phyloP scores from a whole-genome alignment of 176 grass and related monocot species.

The Aegilops tauschii region DNA sequence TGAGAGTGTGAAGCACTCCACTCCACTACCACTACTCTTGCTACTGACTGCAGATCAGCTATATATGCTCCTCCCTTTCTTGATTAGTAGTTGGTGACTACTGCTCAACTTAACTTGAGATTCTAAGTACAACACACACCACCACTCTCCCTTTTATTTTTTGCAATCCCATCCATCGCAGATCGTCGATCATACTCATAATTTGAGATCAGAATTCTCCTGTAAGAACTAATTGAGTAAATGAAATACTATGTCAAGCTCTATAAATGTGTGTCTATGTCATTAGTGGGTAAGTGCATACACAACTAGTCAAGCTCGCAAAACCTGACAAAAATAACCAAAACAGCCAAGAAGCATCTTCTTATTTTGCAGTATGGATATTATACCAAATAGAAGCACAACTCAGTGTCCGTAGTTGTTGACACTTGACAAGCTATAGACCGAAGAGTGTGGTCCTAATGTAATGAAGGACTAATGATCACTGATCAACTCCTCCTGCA shows the following conservation, averaged over 20 bases:
- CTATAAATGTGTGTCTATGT: neutral
- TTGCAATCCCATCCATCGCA: no score
- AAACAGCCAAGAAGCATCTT: no score
- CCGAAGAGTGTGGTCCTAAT: neutral
- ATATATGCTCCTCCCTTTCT: neutral
- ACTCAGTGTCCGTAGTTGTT: neutral
- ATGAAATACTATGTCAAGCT: neutral
- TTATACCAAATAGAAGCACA: neutral
- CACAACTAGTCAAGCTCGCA: neutral
- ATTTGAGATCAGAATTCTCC: neutral
- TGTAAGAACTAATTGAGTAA: neutral
- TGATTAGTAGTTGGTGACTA: neutral
- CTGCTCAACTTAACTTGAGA: constrained; percentile 2
- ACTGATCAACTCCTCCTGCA: neutral
- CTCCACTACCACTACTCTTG: constrained; percentile 12
- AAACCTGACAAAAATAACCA: neutral
- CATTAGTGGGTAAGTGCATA: neutral
- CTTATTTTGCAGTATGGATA: neutral
- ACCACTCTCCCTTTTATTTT: neutral
- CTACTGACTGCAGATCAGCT: neutral
- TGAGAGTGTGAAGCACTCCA: constrained; percentile 62
- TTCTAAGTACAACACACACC: constrained; percentile 1
- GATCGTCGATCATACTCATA: neutral
- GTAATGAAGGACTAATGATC: neutral
- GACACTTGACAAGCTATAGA: neutral